Evolutionary conservation across 2,329 filamentous ascomycete species (phyloP), one percentile per base, ranked within the genome.

Genomic region (Ophiocordyceps camponoti-rufipedis): DNA sequence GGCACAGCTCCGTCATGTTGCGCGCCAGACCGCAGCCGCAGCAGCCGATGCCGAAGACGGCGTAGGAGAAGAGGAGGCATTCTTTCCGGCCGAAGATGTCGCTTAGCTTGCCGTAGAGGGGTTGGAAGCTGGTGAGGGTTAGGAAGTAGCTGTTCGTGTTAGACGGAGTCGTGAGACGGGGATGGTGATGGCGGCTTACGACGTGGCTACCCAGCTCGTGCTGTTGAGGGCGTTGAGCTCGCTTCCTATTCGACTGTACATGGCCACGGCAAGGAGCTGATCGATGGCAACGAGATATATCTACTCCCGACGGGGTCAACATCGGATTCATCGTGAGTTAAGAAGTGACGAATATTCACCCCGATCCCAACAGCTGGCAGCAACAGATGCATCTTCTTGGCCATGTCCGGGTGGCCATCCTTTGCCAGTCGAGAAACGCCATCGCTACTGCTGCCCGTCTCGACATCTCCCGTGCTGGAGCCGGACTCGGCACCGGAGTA

Each of bases 231-330:
- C 81, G 44, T 83, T 69, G 28, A 89, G 64, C 50, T 88, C 84
- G 47, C 73, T 84, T 11, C 82, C 83, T 53, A 89, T 88, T 50
- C 72, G 76, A 44, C 80, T 81, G 58, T 87, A 87, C n/a, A 73
- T 79, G n/a, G 78, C 77, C 43, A 88, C 75, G 29, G 84, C 78
- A 45, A 88, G 75, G 0, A 85, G 85, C 58, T 87, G 82, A 56
- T 89, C 84, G 44, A 80, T 70, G 4, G 83, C 80, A 11, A 45
- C 44, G n/a, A 45, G 44, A 19, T 45, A 45, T 29, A 45, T 45
- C 44, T 45, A 23, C 23, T 13, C 18, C 6, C 5, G 5, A 7
- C 3, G 4, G 7, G 12, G 38, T 35, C n/a, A 39, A 7, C 14
- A 18, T 16, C n/a, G 13, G 2, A 10, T 12, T 28, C 14, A 12